Evolutionary conservation across 768 basidiomycete species (phyloP), one percentile per base, ranked within the genome.

Genomic region (Termitomyces sp.): DNA sequence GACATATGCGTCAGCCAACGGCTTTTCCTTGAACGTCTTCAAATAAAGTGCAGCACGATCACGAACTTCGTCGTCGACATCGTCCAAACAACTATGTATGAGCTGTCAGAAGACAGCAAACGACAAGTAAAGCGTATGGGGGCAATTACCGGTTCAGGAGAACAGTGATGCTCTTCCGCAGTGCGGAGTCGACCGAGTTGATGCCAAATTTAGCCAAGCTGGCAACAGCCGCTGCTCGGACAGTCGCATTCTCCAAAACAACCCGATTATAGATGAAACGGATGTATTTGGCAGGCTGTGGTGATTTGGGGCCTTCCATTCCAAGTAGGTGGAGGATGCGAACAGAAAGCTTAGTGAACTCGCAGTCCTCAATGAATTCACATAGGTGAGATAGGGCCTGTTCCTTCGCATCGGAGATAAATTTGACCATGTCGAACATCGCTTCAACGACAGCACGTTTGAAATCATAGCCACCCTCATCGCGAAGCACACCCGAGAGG

Each of bases 361-460:
- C 97, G 80, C 97, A 99, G 68, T 99, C 97, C 72, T 99, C 97
- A 68, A 99, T 99, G 69, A 99, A 99, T 69, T 99, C 97, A 77
- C 97, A 99, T 21, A 99, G 82, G 66, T 99, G 93, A 19, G 96
- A 96, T 44, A 99, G 81, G 1, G 97, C 97, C 65, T 97, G 90
- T 68, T 99, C 97, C 74, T 97, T 96, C 74, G 88, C 91, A 50
- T 98, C 96, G 44, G 77, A 75, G 64, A 99, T 98, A 73, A 84
- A 98, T 68, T 96, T 98, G 80, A 99, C 92, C 97, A 99, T 99
- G 71, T 99, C 97, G 68, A 99, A 98, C 67, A 99, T 98, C 19
- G 97, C 96, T 72, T 98, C 97, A 34, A 99, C 97, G 46, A 98
- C 93, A 7, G 97, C 93, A 45, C 95, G 93, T 74, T 99, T 99